These are phyloP conservation scores for Aurifilum marmelostoma DNA, from an alignment of 2,329 filamentous ascomycete genomes.

Conservation along the genomic window DNA sequence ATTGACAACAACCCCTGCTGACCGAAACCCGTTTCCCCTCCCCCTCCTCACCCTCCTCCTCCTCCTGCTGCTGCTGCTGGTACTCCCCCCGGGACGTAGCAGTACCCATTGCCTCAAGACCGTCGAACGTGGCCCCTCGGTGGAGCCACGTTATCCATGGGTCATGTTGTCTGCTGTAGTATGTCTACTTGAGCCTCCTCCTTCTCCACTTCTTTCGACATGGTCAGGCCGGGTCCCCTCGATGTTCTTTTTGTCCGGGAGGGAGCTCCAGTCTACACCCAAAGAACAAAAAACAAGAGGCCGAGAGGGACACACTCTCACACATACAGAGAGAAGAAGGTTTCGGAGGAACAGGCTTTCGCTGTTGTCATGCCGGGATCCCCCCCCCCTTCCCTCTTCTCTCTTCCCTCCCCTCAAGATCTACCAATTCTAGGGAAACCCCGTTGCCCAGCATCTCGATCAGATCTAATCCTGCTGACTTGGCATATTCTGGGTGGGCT, in stretches of 20 bases:
- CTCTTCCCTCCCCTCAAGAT: not conserved
- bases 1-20: constrained; percentile 1
- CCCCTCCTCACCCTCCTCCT: too few relatives aligned
- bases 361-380: not conserved
- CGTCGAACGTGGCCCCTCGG: constrained; percentile 28
- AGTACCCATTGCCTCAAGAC: constrained; percentile 27
- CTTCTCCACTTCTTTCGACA: constrained; percentile 20
- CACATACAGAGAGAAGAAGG: too few relatives aligned
- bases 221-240: not conserved
- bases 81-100: constrained; percentile 23
- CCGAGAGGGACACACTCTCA: too few relatives aligned
- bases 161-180: constrained; percentile 38
- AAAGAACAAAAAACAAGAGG: not conserved
- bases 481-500: not conserved
- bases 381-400: too few relatives aligned
- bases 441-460: not conserved
- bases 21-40: not conserved
- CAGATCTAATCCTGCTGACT: constrained; percentile 2
- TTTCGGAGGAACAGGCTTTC: not conserved
- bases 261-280: not conserved
- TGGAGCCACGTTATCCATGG: constrained; percentile 43
- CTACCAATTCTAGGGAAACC: not conserved
- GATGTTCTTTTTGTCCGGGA: not conserved
- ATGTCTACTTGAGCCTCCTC: constrained; percentile 26
- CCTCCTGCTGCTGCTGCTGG: too few relatives aligned